These are phyloP conservation scores for Heterobasidion parviporum DNA, from an alignment of 1,284 basidiomycete species.

Conservation along the genomic window DNA sequence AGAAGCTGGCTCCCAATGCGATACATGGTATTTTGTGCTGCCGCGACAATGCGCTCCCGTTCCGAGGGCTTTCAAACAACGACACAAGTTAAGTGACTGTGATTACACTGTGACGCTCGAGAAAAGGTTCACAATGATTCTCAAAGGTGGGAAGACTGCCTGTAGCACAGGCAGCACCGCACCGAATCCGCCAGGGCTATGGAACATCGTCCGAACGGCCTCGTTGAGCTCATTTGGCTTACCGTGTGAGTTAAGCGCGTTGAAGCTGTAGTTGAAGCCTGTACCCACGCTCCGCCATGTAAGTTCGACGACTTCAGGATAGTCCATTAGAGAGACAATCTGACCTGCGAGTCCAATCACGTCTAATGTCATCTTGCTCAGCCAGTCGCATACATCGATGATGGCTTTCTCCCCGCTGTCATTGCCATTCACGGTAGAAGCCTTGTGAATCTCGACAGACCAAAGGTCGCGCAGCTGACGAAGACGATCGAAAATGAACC, in stretches of 20 bases:
- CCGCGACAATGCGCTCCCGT: slow-evolving; percentile 1
- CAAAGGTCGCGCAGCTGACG: slow-evolving; percentile 19
- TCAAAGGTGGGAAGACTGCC: slow-evolving; percentile 4
- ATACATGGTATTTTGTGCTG: slow-evolving; percentile 9
- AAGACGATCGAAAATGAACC: not conserved
- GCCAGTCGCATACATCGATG: slow-evolving; percentile 29
- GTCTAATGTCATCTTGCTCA: slow-evolving; percentile 38
- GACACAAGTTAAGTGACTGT: too few species aligned
- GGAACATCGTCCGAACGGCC: slow-evolving; percentile 25
- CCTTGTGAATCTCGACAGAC: not conserved
- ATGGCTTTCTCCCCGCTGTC: not conserved
- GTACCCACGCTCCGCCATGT: too few species aligned
- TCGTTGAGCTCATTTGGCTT: slow-evolving; percentile 28
- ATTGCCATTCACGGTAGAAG: not conserved
- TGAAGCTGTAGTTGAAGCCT: slow-evolving; percentile 49
- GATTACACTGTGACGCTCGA: slow-evolving; percentile 9
- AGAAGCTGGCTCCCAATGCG: slow-evolving; percentile 34
- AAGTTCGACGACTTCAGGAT: not conserved
- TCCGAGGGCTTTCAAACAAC: slow-evolving; percentile 2
- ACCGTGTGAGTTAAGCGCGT: slow-evolving; percentile 17
- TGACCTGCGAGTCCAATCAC: slow-evolving; percentile 40
- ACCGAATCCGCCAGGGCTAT: not conserved
- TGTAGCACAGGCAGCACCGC: slow-evolving; percentile 1
- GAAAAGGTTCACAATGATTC: slow-evolving; percentile 7
- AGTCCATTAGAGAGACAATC: not conserved